Conservation (phyloP, 164 flowering plant genomes). For the Vitis rupestris region DNA sequence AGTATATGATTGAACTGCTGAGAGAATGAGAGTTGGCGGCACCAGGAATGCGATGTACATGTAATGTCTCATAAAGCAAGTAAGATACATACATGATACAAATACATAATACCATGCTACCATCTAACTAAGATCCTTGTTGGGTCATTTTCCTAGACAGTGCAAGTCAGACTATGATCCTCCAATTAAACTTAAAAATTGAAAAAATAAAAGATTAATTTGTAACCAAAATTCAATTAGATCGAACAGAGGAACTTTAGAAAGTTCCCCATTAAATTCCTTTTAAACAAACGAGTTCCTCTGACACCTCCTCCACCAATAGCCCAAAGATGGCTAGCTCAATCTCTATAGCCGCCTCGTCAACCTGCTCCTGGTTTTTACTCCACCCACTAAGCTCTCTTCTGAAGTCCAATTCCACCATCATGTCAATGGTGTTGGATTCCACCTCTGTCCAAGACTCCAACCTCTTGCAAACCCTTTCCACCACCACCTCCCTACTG, state of each 20-base stretch:
- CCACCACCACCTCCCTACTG: slow-evolving; percentile 25
- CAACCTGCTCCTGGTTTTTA: slow-evolving; percentile 32
- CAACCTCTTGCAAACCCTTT: slow-evolving; percentile 52
- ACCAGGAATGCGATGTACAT: slow-evolving; percentile 9
- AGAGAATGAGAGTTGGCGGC: too few relatives aligned
- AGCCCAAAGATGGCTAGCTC: slow-evolving; percentile 39
- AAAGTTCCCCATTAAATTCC: slow-evolving; percentile 2
- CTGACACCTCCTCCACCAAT: slow-evolving; percentile 49
- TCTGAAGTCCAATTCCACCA: slow-evolving; percentile 70
- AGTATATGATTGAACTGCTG: too few relatives aligned
- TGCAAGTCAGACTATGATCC: slow-evolving; percentile 16
- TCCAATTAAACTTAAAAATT: slow-evolving; percentile 1
- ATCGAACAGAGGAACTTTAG: not conserved
- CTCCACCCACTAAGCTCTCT: slow-evolving; percentile 52
- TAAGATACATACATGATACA: slow-evolving; percentile 13
- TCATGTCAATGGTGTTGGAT: slow-evolving; percentile 71
- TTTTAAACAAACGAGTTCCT: slow-evolving; percentile 37
- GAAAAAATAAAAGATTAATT: slow-evolving; percentile 5
- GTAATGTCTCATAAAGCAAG: slow-evolving; percentile 8
- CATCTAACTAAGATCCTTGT: slow-evolving; percentile 11
- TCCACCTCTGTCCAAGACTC: slow-evolving; percentile 67
- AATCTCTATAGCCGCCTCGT: slow-evolving; percentile 30
- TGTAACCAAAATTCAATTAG: slow-evolving; percentile 12
- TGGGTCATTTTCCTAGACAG: slow-evolving; percentile 4
- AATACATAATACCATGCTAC: slow-evolving; percentile 18